A percentile compares a stretch with the other conserved stretches of the same genome.
Conservation (phyloP, 768 basidiomycete genomes). For the Sporobolomyces phaffii region DNA sequence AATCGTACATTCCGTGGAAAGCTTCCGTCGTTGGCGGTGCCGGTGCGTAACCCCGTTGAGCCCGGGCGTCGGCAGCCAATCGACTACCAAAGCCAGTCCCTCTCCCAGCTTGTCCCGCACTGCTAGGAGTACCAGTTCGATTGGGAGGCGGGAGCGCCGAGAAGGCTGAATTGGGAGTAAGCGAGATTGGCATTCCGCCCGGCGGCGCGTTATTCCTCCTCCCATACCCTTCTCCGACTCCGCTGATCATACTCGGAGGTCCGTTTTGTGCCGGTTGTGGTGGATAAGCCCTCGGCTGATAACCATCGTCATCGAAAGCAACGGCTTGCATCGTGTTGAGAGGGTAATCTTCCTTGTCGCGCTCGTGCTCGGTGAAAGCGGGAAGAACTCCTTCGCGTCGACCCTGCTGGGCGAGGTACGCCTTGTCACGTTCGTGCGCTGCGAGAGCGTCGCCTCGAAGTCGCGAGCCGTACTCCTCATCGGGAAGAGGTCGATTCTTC, state of each 20-base stretch:
- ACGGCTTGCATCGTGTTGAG: constrained; percentile 13
- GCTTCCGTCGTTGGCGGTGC: constrained; percentile 11
- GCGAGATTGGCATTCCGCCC: constrained; percentile 8
- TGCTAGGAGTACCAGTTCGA: background rate
- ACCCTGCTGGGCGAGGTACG: background rate
- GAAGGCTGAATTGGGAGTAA: background rate
- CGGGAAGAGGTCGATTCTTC: constrained; percentile 12
- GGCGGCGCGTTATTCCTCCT: constrained; percentile 14
- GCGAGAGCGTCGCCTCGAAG: constrained; percentile 28
- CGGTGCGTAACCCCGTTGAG: constrained; percentile 10
- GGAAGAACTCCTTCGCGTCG: constrained; percentile 4
- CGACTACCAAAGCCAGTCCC: constrained; percentile 10
- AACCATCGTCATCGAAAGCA: constrained; percentile 15
- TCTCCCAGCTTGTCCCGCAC: background rate
- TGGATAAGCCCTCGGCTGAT: constrained; percentile 14
- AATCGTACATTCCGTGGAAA: constrained; percentile 14
- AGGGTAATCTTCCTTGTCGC: constrained; percentile 27
- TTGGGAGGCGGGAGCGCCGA: background rate
- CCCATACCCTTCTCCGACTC: constrained; percentile 42
- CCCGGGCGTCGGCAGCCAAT: constrained; percentile 18
- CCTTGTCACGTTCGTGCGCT: constrained; percentile 6
- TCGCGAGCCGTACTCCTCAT: constrained; percentile 19
- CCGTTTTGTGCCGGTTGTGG: background rate
- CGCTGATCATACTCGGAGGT: constrained; percentile 42
- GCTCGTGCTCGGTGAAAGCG: constrained; percentile 27